Base-by-base conservation (phyloP, 1,284 basidiomycete species). In the Cerioporus squamosus region DNA sequence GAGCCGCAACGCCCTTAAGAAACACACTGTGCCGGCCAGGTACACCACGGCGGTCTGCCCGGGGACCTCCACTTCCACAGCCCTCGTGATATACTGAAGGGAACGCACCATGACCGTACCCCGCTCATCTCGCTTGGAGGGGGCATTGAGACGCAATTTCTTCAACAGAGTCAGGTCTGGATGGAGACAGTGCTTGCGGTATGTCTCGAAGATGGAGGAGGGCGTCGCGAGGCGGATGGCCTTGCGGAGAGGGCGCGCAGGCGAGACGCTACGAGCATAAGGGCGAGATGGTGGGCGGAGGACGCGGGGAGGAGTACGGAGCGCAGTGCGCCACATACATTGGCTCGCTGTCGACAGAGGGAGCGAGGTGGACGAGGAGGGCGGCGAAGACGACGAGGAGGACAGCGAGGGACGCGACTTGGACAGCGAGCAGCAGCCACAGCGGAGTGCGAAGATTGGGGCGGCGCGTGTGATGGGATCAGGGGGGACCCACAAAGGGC, bases 291-390 rank as follows among this genome's bases (percentile, higher is more conserved):
- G 22, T n/a, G 39, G 26, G 36, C 29, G 43, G 42, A 29, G 23
- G 47, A 24, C 39, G 24, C 46, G 53, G 24, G 23, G 51, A 15
- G 8, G 53, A 24, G n/a, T 31, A 14, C 57, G 54, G 51, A 59
- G 40, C 4, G 53, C 33, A 26, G 53, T 61, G 54, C 49, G 57
- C 65, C 59, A 67, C 67, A 68, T 68, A 47, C 67, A 68, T 66
- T 61, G 61, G 58, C 45, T 6, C 8, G 33, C 33, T 36, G 33
- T 7, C 12, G 12, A 36, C 38, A 17, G 18, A 42, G 33, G 3
- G 20, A 7, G 20, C 15, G 24, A 18, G 29, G 17, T n/a, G n/a
- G 38, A 24, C 49, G 44, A n/a, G 15, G 12, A 18, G 17, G 24
- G 20, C 40, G 33, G 1, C 15, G 39, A n/a, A 2, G 4, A 14